A percentile compares a stretch with the other conserved stretches of the same genome.
Evolutionary conservation across 192 early-diverging fungal genomes (phyloP).

Genomic region (Coemansia aciculifera): DNA sequence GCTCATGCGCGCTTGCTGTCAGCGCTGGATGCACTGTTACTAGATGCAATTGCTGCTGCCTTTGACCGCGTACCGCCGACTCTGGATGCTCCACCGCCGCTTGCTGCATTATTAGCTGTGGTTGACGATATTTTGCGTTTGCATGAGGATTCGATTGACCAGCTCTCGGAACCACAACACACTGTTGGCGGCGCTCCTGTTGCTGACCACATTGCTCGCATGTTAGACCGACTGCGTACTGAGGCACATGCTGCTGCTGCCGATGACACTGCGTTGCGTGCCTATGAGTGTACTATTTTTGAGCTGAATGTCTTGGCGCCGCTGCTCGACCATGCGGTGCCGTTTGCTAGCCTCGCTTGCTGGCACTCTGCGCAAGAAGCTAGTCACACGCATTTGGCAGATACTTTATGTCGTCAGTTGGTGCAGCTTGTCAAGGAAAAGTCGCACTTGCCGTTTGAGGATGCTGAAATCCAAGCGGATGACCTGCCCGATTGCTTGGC

Average conservation of each 20-base stretch:
- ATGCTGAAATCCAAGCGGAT: neutral
- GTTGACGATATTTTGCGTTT: slow-evolving; percentile 22
- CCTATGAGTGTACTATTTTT: slow-evolving; percentile 35
- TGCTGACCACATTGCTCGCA: neutral
- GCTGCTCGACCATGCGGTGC: neutral
- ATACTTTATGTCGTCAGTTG: slow-evolving; percentile 16
- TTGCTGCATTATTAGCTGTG: slow-evolving; percentile 15
- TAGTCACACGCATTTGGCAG: neutral
- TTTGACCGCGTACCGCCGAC: slow-evolving; percentile 29
- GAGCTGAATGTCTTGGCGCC: slow-evolving; percentile 34
- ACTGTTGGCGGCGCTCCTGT: neutral
- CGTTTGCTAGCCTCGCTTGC: neutral
- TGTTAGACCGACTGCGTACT: slow-evolving; percentile 7
- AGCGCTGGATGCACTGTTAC: slow-evolving; percentile 2
- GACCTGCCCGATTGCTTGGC: neutral
- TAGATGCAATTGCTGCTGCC: slow-evolving; percentile 9
- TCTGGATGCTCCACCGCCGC: slow-evolving; percentile 28
- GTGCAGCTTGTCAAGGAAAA: slow-evolving; percentile 16
- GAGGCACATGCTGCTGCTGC: slow-evolving; percentile 10
- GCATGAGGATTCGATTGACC: slow-evolving; percentile 15
- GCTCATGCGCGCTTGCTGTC: slow-evolving; percentile 6
- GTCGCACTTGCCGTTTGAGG: slow-evolving; percentile 30
- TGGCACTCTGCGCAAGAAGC: neutral
- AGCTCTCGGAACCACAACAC: neutral
- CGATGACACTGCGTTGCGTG: neutral